Percentiles rank a stretch among this genome's conserved stretches.
These are phyloP conservation scores for Penicillium sp. DNA, from an alignment of 2,329 filamentous ascomycete genomes.

Conservation along the genomic window DNA sequence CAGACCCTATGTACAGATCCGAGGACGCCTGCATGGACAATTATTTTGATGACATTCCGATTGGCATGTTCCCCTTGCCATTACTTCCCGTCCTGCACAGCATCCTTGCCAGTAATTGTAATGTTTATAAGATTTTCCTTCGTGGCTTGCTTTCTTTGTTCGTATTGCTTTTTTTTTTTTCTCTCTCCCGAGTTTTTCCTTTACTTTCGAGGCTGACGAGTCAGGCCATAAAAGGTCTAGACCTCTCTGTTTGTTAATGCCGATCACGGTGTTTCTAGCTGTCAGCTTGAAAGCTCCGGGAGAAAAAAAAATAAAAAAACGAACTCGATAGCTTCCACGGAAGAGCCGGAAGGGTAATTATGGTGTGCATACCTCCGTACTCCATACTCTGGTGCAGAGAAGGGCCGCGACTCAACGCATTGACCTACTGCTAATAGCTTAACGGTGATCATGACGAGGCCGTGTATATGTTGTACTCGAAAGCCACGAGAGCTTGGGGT, in stretches of 20 bases:
- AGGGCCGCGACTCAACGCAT: slow-evolving; percentile 19
- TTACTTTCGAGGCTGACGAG: slow-evolving; percentile 4
- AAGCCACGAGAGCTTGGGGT: background rate
- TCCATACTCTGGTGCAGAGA: slow-evolving; percentile 8
- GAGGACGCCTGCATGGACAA: slow-evolving; percentile 10
- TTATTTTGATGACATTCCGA: slow-evolving; percentile 4
- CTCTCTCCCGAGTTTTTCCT: background rate
- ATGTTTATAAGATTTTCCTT: background rate
- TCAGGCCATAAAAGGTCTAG: slow-evolving; percentile 6
- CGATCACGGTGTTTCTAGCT: slow-evolving; percentile 1
- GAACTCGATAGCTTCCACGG: slow-evolving; percentile 18
- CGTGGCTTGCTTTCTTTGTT: slow-evolving; percentile 3
- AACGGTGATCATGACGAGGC: slow-evolving; percentile 18
- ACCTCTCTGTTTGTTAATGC: slow-evolving; percentile 2
- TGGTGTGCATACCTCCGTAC: slow-evolving; percentile 19
- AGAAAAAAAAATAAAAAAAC: background rate
- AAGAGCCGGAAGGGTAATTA: slow-evolving; percentile 18
- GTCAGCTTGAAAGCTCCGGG: slow-evolving; percentile 17
- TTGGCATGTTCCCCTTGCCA: slow-evolving; percentile 12
- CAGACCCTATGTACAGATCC: background rate
- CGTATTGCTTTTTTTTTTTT: slow-evolving; percentile 1
- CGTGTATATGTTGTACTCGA: slow-evolving; percentile 11
- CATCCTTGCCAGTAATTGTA: slow-evolving; percentile 1
- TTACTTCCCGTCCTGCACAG: slow-evolving; percentile 11
- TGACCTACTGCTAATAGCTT: slow-evolving; percentile 19